Base-by-base conservation (phyloP, 2,329 filamentous ascomycete species). In the Teratosphaeria nubilosa region DNA sequence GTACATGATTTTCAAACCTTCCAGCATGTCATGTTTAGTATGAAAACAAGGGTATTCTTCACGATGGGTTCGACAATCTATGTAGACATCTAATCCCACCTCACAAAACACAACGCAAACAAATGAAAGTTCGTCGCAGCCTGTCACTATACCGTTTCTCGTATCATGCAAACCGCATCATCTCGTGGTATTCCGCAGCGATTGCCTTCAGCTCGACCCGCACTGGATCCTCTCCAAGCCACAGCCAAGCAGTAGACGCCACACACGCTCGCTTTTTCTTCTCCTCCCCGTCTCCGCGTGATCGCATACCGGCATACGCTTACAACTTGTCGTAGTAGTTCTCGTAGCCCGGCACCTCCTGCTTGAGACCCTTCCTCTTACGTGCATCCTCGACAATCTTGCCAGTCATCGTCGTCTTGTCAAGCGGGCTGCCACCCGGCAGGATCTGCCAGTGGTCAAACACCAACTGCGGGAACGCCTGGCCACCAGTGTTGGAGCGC, bases 321-420 rank as follows among this genome's bases (percentile, higher is more conserved):
- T 71, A 71, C 62, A 71, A 65, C 66, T 71, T 71, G 68, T 71
- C 69, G 67, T 71, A 71, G 67, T 70, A 71, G 85, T 96, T 95
- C 76, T 90, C 90, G 81, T 91, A 86, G 76, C 87, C 89, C 71
- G 94, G 92, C 76, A 96, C 88, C 72, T 90, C 85, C 74, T 87
- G 80, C 90, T 99, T 99, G 84, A 99, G 82, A 90, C 92, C 94
- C 90, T 99, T 99, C 81, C 92, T 90, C 87, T 96, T 96, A 76
- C 94, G 91, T 87, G 95, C 95, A 60, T 87, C 84, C 75, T 82
- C 80, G 70, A 97, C 90, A 71, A 96, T 82, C 75, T 84, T 77
- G 76, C 91, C 94, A 71, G 87, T 83, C 84, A 91, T 90, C 73
- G 84, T 85, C 72, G 85, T 87, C 75, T 78, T 67, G 79, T 99